Evolutionary conservation across 768 basidiomycete species (phyloP).

Genomic region (Boletus subparvulus): DNA sequence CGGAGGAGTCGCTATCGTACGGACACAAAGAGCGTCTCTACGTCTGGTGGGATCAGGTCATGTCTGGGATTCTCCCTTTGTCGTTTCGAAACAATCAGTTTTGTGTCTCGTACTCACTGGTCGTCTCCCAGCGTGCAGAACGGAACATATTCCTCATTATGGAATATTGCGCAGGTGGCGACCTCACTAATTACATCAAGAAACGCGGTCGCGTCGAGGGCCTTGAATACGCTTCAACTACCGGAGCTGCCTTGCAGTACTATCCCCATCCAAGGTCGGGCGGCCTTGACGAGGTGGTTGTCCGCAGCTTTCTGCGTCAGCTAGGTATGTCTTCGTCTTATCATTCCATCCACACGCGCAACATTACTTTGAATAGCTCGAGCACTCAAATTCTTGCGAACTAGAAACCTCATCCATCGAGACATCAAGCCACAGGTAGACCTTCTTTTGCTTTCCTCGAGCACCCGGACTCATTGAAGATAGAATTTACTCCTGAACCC

Average conservation of each 20-base stretch:
- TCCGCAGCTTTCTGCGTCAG: conserved; percentile 90
- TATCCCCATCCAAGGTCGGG: conserved; percentile 91
- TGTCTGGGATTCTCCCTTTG: neutral
- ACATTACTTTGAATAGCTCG: conserved; percentile 57
- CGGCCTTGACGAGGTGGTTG: conserved; percentile 86
- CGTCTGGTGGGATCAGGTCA: neutral
- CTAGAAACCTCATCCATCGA: conserved; percentile 88
- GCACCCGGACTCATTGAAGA: conserved; percentile 6
- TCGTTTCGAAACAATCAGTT: neutral
- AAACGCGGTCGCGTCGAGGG: conserved; percentile 92
- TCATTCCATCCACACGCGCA: neutral
- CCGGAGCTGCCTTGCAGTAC: conserved; percentile 71
- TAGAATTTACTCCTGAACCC: conserved; percentile 91
- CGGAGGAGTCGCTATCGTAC: neutral
- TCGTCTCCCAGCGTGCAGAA: conserved; percentile 57
- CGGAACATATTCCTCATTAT: conserved; percentile 91
- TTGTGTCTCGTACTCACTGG: conserved; percentile 9
- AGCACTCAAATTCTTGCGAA: conserved; percentile 88
- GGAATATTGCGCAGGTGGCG: conserved; percentile 96
- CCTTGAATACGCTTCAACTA: conserved; percentile 74
- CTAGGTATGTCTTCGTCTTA: conserved; percentile 52
- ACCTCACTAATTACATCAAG: conserved; percentile 96
- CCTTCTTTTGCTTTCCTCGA: neutral
- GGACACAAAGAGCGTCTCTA: neutral
- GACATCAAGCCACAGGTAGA: conserved; percentile 93